Conservation (phyloP, 192 early-diverging fungal species). For the Obelidium mucronatum region DNA sequence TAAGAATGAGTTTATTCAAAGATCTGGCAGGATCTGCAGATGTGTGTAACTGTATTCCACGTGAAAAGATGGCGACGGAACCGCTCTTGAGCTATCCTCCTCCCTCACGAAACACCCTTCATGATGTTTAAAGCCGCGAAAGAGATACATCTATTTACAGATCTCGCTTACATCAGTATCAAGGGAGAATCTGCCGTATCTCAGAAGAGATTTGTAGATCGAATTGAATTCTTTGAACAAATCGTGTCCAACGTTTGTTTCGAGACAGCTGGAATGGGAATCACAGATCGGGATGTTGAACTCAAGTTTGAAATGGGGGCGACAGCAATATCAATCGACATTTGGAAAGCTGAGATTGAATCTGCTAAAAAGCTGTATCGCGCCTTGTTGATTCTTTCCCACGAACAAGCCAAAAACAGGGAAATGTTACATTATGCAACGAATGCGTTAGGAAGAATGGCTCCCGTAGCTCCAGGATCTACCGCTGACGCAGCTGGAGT, state of each 20-base stretch:
- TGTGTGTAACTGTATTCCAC: no score
- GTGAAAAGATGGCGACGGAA: no score
- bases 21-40: no score
- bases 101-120: not conserved
- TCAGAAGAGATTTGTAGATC: not conserved
- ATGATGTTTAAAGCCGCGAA: not conserved
- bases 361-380: not conserved
- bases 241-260: not conserved
- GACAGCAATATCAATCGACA: not conserved
- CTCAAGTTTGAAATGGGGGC: not conserved
- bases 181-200: not conserved
- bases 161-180: not conserved
- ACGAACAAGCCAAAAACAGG: conserved; percentile 7
- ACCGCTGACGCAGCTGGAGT: no score
- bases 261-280: conserved; percentile 14
- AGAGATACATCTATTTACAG: not conserved
- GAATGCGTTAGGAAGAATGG: no score
- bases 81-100: no score
- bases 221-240: not conserved
- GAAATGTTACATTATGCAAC: no score
- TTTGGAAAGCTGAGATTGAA: conserved; percentile 18
- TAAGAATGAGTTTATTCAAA: no score
- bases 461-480: no score
- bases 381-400: not conserved
- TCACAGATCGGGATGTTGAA: conserved; percentile 17